Conservation (phyloP, 225 moss, liverwort and hornwort species). For the Sphagnum contortum region DNA sequence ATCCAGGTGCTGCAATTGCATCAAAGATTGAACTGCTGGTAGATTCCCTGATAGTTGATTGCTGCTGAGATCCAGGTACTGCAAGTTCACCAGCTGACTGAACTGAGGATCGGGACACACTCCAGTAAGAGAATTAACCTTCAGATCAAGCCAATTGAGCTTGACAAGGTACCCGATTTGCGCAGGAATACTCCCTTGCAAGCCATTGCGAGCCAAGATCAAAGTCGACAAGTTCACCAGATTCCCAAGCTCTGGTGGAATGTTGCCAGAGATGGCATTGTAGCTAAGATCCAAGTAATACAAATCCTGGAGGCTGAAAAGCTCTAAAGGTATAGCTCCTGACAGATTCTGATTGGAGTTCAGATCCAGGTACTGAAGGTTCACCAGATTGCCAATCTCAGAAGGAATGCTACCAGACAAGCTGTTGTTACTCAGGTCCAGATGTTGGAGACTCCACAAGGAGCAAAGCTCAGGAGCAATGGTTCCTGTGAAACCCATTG, state of each 20-base stretch:
- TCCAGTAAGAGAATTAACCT: conserved; percentile 33
- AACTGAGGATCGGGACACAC: conserved; percentile 32
- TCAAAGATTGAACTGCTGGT: conserved; percentile 16
- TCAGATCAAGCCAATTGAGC: conserved; percentile 36
- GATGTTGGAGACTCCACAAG: conserved; percentile 35
- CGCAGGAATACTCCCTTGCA: conserved; percentile 45
- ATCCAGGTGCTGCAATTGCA: conserved; percentile 15
- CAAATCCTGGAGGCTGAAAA: conserved; percentile 29
- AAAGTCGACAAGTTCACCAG: conserved; percentile 30
- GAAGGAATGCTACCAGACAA: conserved; percentile 28
- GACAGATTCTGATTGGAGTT: conserved; percentile 16
- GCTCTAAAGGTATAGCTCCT: conserved; percentile 1
- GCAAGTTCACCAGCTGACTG: conserved; percentile 28
- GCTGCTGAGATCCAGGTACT: conserved; percentile 23
- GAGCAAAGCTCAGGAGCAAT: conserved; percentile 29
- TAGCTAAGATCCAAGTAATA: conserved; percentile 54
- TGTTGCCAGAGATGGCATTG: conserved; percentile 24
- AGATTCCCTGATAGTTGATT: conserved; percentile 35
- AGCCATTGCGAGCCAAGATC: conserved; percentile 41
- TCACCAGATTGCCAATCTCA: conserved; percentile 20
- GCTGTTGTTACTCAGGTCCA: conserved; percentile 31
- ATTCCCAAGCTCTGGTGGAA: conserved; percentile 35
- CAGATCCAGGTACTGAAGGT: conserved; percentile 28
- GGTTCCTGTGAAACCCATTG: conserved; percentile 18
- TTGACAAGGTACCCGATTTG: conserved; percentile 34